Percentiles rank a stretch among this genome's conserved stretches.
These are phyloP conservation scores for Cutaneotrichosporon sp. DNA, from an alignment of 1,284 basidiomycete species.

Conservation along the genomic window DNA sequence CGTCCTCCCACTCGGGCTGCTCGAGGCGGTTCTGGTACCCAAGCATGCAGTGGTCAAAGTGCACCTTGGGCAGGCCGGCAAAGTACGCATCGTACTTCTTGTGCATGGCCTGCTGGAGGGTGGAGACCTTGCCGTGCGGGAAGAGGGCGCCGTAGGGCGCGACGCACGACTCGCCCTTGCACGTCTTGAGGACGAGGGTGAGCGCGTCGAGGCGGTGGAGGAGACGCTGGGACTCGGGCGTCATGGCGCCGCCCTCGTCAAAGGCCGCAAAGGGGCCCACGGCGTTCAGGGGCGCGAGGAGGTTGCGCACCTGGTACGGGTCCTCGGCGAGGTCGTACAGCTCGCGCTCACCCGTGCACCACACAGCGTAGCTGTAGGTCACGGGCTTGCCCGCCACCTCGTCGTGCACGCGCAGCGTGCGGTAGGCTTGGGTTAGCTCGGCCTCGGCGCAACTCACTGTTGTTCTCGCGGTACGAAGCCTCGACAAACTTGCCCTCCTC, in stretches of 20 bases:
- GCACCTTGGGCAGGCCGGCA: conserved; percentile 33
- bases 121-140: conserved; percentile 24
- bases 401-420: conserved; percentile 39
- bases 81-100: conserved; percentile 36
- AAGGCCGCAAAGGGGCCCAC: not conserved
- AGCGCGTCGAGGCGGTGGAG: conserved; percentile 40
- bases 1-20: conserved; percentile 30
- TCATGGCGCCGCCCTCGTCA: not conserved
- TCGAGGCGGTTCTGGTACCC: conserved; percentile 32
- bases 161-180: conserved; percentile 37
- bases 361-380: conserved; percentile 41
- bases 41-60: conserved; percentile 31
- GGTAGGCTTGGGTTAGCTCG: conserved; percentile 29
- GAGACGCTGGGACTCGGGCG: not conserved
- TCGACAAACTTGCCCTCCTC: conserved; percentile 39
- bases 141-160: conserved; percentile 36
- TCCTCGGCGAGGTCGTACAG: conserved; percentile 41
- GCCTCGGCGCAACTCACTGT: conserved; percentile 21
- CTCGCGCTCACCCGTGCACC: conserved; percentile 50
- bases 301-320: conserved; percentile 42
- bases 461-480: conserved; percentile 20
- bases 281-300: conserved; percentile 15
- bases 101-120: conserved; percentile 28
- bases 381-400: conserved; percentile 12
- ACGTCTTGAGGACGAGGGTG: conserved; percentile 44